phyloP scores from a whole-genome alignment of 192 early-diverging fungal species.

The Mortierella claussenii region DNA sequence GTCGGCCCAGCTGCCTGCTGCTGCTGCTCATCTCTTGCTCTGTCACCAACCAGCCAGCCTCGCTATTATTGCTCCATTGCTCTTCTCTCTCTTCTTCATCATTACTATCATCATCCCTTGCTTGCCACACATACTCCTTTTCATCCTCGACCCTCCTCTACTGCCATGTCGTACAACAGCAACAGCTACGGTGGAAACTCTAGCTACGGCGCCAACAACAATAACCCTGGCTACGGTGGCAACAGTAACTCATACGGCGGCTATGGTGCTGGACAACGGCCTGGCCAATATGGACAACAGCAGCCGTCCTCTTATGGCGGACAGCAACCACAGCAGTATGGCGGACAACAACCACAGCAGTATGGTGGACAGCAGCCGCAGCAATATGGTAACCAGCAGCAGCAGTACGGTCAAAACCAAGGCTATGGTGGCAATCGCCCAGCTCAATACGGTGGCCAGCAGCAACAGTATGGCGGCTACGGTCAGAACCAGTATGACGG shows the following conservation, averaged over 20 bases:
- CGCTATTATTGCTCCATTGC: not conserved
- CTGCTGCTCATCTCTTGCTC: not conserved
- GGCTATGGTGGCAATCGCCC: conserved; percentile 6
- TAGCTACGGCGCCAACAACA: conserved; percentile 25
- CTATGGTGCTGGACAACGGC: conserved; percentile 8
- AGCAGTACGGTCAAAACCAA: conserved; percentile 24
- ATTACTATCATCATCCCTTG: not conserved
- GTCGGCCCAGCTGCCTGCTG: not conserved
- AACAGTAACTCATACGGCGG: conserved; percentile 4
- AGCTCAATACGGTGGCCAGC: conserved; percentile 18
- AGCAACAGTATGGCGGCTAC: conserved; percentile 2
- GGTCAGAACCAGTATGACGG: conserved; percentile 31
- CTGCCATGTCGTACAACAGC: not conserved
- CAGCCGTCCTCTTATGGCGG: conserved; percentile 7
- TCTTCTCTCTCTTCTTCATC: not conserved
- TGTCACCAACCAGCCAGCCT: not conserved
- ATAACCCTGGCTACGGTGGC: not conserved
- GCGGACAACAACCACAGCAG: conserved; percentile 2
- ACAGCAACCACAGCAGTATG: conserved; percentile 11
- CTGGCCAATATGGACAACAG: conserved; percentile 30
- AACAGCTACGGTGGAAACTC: conserved; percentile 17
- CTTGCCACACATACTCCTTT: not conserved
- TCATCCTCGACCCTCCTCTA: not conserved
- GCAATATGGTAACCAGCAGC: conserved; percentile 20
- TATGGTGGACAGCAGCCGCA: conserved; percentile 9